Evolutionary conservation across 495 filamentous ascomycete species (phyloP), one percentile per base, ranked within the genome.

Genomic region (Chaetomidium leptoderma): DNA sequence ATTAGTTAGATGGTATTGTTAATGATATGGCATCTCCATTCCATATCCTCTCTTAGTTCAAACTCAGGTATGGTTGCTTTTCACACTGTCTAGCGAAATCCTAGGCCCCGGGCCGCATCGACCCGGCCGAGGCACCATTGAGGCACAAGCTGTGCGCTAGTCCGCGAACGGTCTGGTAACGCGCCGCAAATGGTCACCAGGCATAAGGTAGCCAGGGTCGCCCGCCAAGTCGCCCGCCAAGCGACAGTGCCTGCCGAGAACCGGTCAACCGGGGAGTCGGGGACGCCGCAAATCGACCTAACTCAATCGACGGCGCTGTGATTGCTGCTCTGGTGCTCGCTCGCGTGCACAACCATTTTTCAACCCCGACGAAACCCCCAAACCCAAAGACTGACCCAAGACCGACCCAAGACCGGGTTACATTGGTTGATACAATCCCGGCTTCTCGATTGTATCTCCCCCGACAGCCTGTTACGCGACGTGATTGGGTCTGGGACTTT

Each of bases 81-180:
- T n/a, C n/a, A n/a, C n/a, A n/a, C n/a, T n/a, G n/a, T n/a, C n/a
- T n/a, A n/a, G n/a, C n/a, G n/a, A n/a, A n/a, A n/a, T n/a, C n/a
- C n/a, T n/a, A n/a, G n/a, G n/a, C n/a, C n/a, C n/a, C 33, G 2
- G 37, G 10, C 43, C 16, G 47, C 17, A 50, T 14, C 30, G 32
- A 50, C 30, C 47, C 47, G 19, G 47, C 47, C 26, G 21, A 30
- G 30, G 47, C 47, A 50, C 47, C 7, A 17, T 9, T 24, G 30
- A 23, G 30, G 29, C 47, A 48, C 47, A 50, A 50, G 30, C 47
- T 32, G 47, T 26, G 49, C 49, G 49, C 49, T 52, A 52, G 23
- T 52, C 33, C 35, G 14, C 13, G 39, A 39, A 23, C 16, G 49
- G 47, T 33, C 46, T 48, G n/a, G 46, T 2, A 1, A 13, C 11